Conservation (phyloP, 2,329 filamentous ascomycete genomes). For the Venturiaceae sp. region DNA sequence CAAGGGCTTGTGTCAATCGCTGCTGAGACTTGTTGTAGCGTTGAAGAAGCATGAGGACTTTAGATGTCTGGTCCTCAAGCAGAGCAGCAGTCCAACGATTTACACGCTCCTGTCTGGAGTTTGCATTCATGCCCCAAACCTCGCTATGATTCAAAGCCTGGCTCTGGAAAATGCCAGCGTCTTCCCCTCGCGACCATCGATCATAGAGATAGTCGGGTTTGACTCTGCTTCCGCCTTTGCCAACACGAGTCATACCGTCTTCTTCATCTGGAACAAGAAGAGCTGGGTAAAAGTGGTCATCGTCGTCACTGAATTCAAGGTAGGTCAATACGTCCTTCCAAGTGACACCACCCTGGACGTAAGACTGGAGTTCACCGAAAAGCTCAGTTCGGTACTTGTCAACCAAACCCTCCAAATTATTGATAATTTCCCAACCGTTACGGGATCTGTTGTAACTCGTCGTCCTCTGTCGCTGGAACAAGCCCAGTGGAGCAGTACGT, state of each 20-base stretch:
- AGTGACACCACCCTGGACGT: constrained; percentile 4
- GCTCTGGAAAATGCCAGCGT: constrained; percentile 34
- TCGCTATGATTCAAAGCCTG: constrained; percentile 17
- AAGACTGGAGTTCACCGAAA: constrained; percentile 13
- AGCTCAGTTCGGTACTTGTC: constrained; percentile 17
- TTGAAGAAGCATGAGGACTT: constrained; percentile 27
- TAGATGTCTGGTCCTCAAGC: constrained; percentile 40
- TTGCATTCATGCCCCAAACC: constrained; percentile 44
- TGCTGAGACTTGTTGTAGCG: constrained; percentile 34
- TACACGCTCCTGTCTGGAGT: constrained; percentile 24
- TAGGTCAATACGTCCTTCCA: constrained; percentile 28
- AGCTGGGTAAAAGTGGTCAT: constrained; percentile 44
- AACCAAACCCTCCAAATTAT: constrained; percentile 25
- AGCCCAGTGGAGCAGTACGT: constrained; percentile 37
- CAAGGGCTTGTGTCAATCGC: constrained; percentile 23
- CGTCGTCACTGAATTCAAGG: constrained; percentile 44
- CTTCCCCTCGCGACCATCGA: constrained; percentile 40
- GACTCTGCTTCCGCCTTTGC: constrained; percentile 35
- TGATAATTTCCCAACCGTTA: not conserved
- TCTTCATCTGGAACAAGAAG: constrained; percentile 39
- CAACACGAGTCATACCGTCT: constrained; percentile 39
- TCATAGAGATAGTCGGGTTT: constrained; percentile 40
- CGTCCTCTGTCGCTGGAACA: constrained; percentile 30
- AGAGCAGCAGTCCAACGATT: constrained; percentile 20
- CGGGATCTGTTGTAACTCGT: constrained; percentile 19